Evolutionary conservation across 2,329 filamentous ascomycete genomes (phyloP).

Genomic region (Sphaceloma murrayae): DNA sequence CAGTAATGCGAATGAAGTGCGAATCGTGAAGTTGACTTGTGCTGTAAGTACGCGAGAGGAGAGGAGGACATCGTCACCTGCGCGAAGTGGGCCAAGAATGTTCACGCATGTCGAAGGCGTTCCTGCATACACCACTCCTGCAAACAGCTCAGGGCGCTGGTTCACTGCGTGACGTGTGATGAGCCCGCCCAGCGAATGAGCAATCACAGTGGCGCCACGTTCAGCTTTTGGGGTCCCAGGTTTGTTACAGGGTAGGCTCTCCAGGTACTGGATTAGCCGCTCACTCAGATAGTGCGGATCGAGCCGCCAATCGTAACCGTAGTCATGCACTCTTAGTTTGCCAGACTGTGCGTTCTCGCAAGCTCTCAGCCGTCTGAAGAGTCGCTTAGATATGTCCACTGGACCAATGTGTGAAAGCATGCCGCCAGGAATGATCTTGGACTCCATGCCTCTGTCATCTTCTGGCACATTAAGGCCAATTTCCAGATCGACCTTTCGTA

Average conservation of each 20-base stretch:
- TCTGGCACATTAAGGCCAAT: conserved; percentile 65
- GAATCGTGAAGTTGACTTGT: conserved; percentile 84
- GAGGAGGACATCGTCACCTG: conserved; percentile 84
- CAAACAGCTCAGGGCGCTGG: conserved; percentile 71
- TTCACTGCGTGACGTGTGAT: conserved; percentile 87
- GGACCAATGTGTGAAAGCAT: conserved; percentile 90
- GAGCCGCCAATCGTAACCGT: conserved; percentile 89
- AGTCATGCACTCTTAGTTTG: conserved; percentile 72
- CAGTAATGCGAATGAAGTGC: conserved; percentile 75
- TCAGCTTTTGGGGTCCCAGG: conserved; percentile 42
- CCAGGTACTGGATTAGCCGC: conserved; percentile 63
- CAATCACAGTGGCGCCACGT: conserved; percentile 68
- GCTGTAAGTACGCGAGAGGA: conserved; percentile 85
- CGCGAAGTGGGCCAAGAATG: conserved; percentile 77
- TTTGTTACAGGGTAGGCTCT: conserved; percentile 64
- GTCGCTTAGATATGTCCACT: conserved; percentile 73
- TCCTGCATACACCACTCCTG: conserved; percentile 77
- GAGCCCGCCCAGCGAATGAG: conserved; percentile 78
- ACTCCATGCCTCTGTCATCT: conserved; percentile 73
- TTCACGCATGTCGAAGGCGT: conserved; percentile 81
- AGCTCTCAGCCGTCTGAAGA: conserved; percentile 68
- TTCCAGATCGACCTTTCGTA: conserved; percentile 84
- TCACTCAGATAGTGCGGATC: conserved; percentile 67
- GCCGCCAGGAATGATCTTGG: conserved; percentile 73
- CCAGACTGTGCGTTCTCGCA: conserved; percentile 64